Evolutionary conservation across 805 yeast species (phyloP), one percentile per base, ranked within the genome.

Genomic region (Ogataea glucozyma): DNA sequence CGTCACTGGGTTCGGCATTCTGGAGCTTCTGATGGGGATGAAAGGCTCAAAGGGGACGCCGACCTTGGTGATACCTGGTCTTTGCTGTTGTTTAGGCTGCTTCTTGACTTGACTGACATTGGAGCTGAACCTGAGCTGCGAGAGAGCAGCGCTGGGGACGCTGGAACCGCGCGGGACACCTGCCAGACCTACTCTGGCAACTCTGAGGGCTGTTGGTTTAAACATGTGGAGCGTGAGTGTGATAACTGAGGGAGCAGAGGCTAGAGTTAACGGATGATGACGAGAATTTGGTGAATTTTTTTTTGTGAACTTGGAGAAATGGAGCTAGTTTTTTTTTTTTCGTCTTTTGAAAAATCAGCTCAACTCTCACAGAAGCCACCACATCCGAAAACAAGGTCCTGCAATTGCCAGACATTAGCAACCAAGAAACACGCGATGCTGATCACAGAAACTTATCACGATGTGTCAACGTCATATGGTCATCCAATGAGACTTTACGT

Each of bases 401-500:
- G 24, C 9, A 22, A 22, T 7, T 7, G 10, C 7, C 9, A 22
- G 10, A 7, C 24, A 10, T 22, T 7, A 22, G 24, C 10, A 22
- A 6, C 24, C 9, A 6, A 7, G 9, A 10, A 6, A 22, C 9
- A 22, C 24, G 37, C 27, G 40, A 85, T 85, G 95, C 71, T 85
- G 52, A 80, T 85, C 53, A 76, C 76, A 38, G 93, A 85, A 60
- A 60, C 78, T 3, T 78, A 58, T 58, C 75, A 73, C 47, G 93
- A 85, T 57, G 80, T 85, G 29, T 58, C 66, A 47, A 85, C 93
- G 8, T 75, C 85, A 2, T 72, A 72, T 46, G 85, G 81, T 20
- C 81, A 88, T 12, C 75, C 79, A 21, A 74, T 85, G 75, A 72
- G 93, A 43, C 66, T 85, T 30, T 81, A 69, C 62, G 73, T 78